A percentile compares a stretch with the other conserved stretches of the same genome.
Evolutionary conservation across 2,329 filamentous ascomycete species (phyloP).

Genomic region (Aspergillus luchuensis): DNA sequence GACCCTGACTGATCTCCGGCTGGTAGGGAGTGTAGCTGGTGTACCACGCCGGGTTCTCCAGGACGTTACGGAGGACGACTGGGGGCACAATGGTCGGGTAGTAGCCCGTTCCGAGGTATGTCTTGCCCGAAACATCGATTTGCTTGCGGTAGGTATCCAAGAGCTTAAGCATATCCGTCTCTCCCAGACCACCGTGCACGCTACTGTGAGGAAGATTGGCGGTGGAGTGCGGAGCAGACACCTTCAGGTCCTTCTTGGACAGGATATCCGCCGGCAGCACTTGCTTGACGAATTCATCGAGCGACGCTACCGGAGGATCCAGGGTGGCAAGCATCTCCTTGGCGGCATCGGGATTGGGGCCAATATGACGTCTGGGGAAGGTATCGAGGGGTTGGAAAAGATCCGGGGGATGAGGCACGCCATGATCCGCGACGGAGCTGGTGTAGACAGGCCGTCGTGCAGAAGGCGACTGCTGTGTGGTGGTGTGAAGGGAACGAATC

Average conservation of each 20-base stretch:
- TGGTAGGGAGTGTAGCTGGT: slow-evolving; percentile 98
- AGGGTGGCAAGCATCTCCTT: slow-evolving; percentile 78
- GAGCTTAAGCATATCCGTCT: slow-evolving; percentile 46
- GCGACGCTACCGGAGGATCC: slow-evolving; percentile 68
- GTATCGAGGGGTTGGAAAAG: slow-evolving; percentile 54
- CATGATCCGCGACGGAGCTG: slow-evolving; percentile 89
- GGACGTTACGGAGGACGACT: slow-evolving; percentile 88
- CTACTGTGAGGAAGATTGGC: slow-evolving; percentile 45
- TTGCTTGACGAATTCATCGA: slow-evolving; percentile 83
- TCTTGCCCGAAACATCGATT: slow-evolving; percentile 62
- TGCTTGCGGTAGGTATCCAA: slow-evolving; percentile 49
- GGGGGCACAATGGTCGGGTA: slow-evolving; percentile 82
- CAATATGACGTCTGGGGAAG: slow-evolving; percentile 84
- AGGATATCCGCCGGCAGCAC: slow-evolving; percentile 81
- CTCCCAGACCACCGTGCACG: slow-evolving; percentile 50
- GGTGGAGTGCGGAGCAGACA: slow-evolving; percentile 52
- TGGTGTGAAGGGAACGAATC: slow-evolving; percentile 33
- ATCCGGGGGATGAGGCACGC: slow-evolving; percentile 41
- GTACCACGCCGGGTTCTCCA: slow-evolving; percentile 95
- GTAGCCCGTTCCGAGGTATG: slow-evolving; percentile 86
- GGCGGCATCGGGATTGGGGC: slow-evolving; percentile 70
- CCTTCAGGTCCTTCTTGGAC: slow-evolving; percentile 63
- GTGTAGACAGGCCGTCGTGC: slow-evolving; percentile 67
- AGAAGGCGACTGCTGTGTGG: slow-evolving; percentile 27
- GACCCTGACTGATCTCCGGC: slow-evolving; percentile 93